phyloP scores from a whole-genome alignment of 176 grass and related monocot species.

The Zoysia pacifica region DNA sequence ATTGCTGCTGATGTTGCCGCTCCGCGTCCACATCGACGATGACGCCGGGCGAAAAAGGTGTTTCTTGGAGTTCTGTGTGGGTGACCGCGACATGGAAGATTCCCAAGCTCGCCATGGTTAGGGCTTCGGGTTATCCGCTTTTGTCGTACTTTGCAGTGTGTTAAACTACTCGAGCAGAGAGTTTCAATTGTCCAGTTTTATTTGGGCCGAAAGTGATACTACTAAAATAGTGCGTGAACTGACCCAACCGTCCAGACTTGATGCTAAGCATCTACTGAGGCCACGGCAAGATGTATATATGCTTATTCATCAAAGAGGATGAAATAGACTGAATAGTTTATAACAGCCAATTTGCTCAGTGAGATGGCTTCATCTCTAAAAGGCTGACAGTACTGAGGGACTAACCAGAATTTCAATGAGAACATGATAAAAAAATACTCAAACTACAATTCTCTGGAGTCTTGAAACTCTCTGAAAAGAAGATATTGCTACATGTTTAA shows the following conservation, averaged over 20 bases:
- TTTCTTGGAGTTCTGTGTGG: conserved; percentile 24
- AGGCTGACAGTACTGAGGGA: too few relatives aligned
- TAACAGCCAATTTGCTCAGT: too few relatives aligned
- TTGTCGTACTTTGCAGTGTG: conserved; percentile 25
- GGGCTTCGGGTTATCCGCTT: conserved; percentile 31
- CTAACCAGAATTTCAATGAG: too few relatives aligned
- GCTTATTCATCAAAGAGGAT: too few relatives aligned
- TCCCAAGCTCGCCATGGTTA: conserved; percentile 26
- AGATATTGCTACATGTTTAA: too few relatives aligned
- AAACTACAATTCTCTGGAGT: too few relatives aligned
- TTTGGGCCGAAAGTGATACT: background rate
- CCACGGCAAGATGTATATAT: too few relatives aligned
- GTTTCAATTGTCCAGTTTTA: background rate
- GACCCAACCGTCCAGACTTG: background rate
- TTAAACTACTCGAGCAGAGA: background rate
- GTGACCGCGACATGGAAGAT: conserved; percentile 36
- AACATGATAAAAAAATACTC: too few relatives aligned
- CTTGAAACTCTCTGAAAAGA: too few relatives aligned
- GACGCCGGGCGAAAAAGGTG: conserved; percentile 50
- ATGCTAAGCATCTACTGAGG: too few relatives aligned
- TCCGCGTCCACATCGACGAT: conserved; percentile 4
- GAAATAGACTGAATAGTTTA: too few relatives aligned
- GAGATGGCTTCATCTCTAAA: too few relatives aligned
- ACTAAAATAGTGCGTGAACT: background rate
- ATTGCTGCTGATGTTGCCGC: background rate